A percentile compares a stretch with the other conserved stretches of the same genome.
phyloP scores from a whole-genome alignment of 192 early-diverging fungal genomes.

The Ramicandelaber brevisporus region DNA sequence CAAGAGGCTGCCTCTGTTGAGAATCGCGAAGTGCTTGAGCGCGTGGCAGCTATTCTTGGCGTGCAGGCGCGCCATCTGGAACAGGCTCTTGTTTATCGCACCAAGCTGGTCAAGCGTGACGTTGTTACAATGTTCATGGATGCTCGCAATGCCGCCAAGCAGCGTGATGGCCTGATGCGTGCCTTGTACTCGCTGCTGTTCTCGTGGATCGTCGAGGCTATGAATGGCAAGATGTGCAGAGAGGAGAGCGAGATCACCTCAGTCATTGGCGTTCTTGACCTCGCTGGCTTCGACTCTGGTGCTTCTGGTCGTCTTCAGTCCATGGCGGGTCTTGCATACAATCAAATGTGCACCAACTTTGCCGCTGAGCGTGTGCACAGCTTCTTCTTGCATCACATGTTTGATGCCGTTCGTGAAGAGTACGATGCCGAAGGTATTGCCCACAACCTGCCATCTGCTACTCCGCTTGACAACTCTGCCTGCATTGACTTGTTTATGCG shows the following conservation, averaged over 20 bases:
- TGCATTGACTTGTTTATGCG: constrained; percentile 52
- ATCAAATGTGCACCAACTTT: constrained; percentile 53
- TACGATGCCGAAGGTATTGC: constrained; percentile 32
- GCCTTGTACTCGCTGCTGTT: constrained; percentile 67
- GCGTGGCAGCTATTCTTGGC: constrained; percentile 66
- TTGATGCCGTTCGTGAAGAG: constrained; percentile 37
- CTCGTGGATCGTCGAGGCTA: constrained; percentile 56
- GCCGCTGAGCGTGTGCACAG: constrained; percentile 71
- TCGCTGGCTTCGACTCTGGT: constrained; percentile 51
- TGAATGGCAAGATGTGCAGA: constrained; percentile 47
- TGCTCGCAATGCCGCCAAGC: constrained; percentile 34
- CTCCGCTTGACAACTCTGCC: constrained; percentile 36
- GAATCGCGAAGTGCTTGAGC: constrained; percentile 53
- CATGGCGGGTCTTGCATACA: constrained; percentile 22
- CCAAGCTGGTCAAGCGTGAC: constrained; percentile 58
- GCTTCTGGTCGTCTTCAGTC: constrained; percentile 18
- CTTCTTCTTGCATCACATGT: constrained; percentile 42
- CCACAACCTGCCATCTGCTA: constrained; percentile 21
- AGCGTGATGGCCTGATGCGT: constrained; percentile 42
- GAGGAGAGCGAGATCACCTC: constrained; percentile 33
- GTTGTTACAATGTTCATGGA: constrained; percentile 64
- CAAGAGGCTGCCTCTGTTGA: constrained; percentile 52
- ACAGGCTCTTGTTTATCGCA: constrained; percentile 63
- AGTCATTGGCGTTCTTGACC: constrained; percentile 68
- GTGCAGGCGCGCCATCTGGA: constrained; percentile 48